Percentiles rank a stretch among this genome's conserved stretches.
These are phyloP conservation scores for Aspergillus asperescens DNA, from an alignment of 495 filamentous ascomycete genomes.

Conservation along the genomic window DNA sequence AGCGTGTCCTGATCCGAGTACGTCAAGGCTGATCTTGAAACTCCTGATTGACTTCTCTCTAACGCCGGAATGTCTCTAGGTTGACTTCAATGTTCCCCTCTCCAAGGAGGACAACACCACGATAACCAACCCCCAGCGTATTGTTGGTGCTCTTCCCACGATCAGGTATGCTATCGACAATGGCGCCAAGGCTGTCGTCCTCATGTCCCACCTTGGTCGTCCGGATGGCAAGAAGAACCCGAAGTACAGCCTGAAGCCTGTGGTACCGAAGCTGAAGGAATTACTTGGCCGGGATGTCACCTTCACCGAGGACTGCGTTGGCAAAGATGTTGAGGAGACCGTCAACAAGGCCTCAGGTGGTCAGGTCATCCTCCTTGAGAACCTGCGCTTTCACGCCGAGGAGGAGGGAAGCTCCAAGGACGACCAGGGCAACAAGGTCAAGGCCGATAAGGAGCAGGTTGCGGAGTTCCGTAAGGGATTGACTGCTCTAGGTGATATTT, in stretches of 20 bases:
- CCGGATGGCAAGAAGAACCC: constrained; percentile 82
- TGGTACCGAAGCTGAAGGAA: constrained; percentile 88
- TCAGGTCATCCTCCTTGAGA: constrained; percentile 88
- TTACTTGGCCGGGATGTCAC: constrained; percentile 74
- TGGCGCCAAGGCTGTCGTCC: constrained; percentile 88
- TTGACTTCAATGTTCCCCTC: constrained; percentile 99
- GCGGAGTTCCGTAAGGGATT: constrained; percentile 91
- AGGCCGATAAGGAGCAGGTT: constrained; percentile 89
- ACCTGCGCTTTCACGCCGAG: constrained; percentile 94
- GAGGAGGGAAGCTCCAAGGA: constrained; percentile 96
- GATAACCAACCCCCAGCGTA: constrained; percentile 84
- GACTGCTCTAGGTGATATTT: constrained; percentile 92
- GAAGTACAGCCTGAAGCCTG: constrained; percentile 93
- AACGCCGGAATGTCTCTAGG: constrained; percentile 46
- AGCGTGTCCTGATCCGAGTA: constrained; percentile 95
- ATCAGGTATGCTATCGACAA: constrained; percentile 97
- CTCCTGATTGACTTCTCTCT: constrained; percentile 12
- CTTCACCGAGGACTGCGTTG: constrained; percentile 89
- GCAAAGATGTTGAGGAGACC: constrained; percentile 78
- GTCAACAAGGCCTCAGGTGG: constrained; percentile 81
- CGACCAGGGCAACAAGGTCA: constrained; percentile 90
- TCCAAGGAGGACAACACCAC: constrained; percentile 81
- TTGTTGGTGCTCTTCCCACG: constrained; percentile 92
- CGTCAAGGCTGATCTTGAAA: constrained; percentile 28
- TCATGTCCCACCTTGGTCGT: constrained; percentile 98